phyloP scores from a whole-genome alignment of 768 basidiomycete genomes.

The Termitomyces sp. region DNA sequence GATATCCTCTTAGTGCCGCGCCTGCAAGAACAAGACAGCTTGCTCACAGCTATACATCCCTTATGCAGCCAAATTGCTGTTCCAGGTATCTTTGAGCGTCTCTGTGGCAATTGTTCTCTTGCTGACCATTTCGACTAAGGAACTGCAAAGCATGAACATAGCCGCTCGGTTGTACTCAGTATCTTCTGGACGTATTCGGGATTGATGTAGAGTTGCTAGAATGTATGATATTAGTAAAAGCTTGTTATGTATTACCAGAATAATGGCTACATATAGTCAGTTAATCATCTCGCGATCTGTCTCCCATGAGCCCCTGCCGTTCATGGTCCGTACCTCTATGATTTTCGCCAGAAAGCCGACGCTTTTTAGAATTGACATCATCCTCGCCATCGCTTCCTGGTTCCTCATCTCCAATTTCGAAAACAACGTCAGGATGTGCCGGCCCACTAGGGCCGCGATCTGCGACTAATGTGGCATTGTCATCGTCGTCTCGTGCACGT shows the following conservation, averaged over 20 bases:
- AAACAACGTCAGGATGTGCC: constrained; percentile 71
- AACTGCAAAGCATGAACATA: constrained; percentile 95
- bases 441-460: constrained; percentile 46
- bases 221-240: constrained; percentile 23
- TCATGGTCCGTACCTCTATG: constrained; percentile 51
- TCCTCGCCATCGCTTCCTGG: constrained; percentile 65
- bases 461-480: constrained; percentile 72
- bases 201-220: constrained; percentile 35
- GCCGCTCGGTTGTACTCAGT: constrained; percentile 85
- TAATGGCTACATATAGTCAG: constrained; percentile 8
- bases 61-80: constrained; percentile 94
- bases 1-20: constrained; percentile 61
- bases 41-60: constrained; percentile 91
- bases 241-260: constrained; percentile 21
- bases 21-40: constrained; percentile 96
- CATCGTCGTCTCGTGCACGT: constrained; percentile 55
- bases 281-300: constrained; percentile 37
- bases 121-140: constrained; percentile 39
- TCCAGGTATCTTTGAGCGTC: constrained; percentile 65
- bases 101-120: not conserved
- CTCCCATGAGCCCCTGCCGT: constrained; percentile 62
- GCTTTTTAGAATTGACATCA: constrained; percentile 49
- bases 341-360: constrained; percentile 50
- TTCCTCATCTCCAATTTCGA: constrained; percentile 88
- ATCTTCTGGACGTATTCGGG: constrained; percentile 83